Conservation (phyloP, 2,329 filamentous ascomycete genomes). For the Pseudogymnoascus sp. region DNA sequence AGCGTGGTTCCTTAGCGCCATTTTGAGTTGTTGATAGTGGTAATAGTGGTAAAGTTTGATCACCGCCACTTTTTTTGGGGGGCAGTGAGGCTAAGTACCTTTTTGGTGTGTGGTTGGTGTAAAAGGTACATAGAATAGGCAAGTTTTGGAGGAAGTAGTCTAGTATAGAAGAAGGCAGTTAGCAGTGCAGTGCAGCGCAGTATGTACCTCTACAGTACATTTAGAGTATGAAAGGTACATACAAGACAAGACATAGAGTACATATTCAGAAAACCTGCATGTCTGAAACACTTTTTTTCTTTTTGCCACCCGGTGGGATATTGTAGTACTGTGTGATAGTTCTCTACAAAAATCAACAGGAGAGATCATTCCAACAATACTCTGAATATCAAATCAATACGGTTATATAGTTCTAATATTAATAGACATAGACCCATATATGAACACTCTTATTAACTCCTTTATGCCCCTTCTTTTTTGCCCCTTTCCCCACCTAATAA, state of each 20-base stretch:
- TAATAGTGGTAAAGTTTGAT: background rate
- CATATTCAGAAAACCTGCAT: background rate
- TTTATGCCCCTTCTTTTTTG: background rate
- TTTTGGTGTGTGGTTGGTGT: background rate
- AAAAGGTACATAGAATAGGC: background rate
- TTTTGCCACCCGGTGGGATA: slow-evolving; percentile 6
- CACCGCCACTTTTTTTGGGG: background rate
- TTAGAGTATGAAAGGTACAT: background rate
- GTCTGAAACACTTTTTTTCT: slow-evolving; percentile 3
- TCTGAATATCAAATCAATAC: background rate
- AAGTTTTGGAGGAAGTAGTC: background rate
- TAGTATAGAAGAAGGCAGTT: no score
- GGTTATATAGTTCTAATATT: background rate
- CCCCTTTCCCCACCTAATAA: background rate
- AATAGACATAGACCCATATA: background rate
- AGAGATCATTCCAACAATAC: background rate
- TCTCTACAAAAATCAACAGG: background rate
- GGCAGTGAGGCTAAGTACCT: background rate
- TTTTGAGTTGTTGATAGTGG: background rate
- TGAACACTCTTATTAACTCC: background rate
- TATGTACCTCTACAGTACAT: background rate
- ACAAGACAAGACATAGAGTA: background rate
- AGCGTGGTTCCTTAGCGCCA: slow-evolving; percentile 6
- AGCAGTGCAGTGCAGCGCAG: no score
- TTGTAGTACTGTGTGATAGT: no score